These are phyloP conservation scores for Acanthamoeba divionensis DNA, from an alignment of 208 protist genomes.

Conservation along the genomic window DNA sequence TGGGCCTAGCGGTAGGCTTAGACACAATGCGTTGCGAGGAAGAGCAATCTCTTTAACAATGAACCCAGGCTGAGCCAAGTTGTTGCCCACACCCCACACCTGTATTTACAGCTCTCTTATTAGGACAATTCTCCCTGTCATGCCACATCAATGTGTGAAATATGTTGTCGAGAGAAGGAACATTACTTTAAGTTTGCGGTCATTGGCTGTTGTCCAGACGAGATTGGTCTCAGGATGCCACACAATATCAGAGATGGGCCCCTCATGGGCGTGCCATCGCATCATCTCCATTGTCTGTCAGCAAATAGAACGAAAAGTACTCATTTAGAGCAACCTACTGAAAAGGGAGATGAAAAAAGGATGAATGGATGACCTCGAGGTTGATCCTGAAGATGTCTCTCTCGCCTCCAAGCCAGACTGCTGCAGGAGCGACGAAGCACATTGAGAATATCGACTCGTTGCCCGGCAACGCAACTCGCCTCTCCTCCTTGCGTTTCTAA, in stretches of 20 bases:
- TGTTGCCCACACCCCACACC: slow-evolving; percentile 12
- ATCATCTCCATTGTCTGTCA: slow-evolving; percentile 29
- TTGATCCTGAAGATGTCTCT: slow-evolving; percentile 22
- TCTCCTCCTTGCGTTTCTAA: slow-evolving; percentile 9
- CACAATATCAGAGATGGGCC: neutral
- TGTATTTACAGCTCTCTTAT: neutral
- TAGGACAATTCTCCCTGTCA: neutral
- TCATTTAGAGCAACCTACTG: neutral
- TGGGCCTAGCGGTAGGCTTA: neutral
- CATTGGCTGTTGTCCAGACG: neutral
- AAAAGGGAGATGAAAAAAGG: neutral
- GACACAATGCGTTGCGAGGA: neutral
- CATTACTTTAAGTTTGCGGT: neutral
- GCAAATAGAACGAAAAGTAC: neutral
- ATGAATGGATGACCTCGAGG: neutral
- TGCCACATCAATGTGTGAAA: neutral
- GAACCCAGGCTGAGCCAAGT: neutral
- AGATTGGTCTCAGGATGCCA: neutral
- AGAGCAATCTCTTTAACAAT: slow-evolving; percentile 6
- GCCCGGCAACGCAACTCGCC: neutral
- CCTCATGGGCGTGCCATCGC: neutral
- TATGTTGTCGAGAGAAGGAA: no score
- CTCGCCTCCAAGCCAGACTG: slow-evolving; percentile 8
- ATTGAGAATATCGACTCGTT: slow-evolving; percentile 35
- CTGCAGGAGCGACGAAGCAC: neutral